These are phyloP conservation scores for Trypanosoma avium DNA, from an alignment of 208 protist genomes.

Conservation along the genomic window DNA sequence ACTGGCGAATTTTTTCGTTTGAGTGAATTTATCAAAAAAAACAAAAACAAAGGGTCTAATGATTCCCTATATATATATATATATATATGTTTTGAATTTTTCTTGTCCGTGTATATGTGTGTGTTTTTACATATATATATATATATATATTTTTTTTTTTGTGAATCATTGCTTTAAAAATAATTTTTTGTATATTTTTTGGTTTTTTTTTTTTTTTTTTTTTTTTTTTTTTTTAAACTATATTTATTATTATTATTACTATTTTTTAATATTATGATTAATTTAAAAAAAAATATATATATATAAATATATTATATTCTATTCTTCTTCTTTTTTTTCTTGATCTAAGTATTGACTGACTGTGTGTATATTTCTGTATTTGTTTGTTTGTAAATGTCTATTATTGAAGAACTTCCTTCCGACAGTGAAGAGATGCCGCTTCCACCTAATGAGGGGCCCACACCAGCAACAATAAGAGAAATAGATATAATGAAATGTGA, in stretches of 20 bases:
- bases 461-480: background rate
- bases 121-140: background rate
- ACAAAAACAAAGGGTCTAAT: too few relatives aligned
- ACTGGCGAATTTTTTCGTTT: conserved; percentile 92
- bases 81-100: background rate
- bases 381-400: background rate
- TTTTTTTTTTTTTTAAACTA: background rate
- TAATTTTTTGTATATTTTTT: background rate
- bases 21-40: conserved; percentile 11
- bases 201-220: conserved; percentile 14
- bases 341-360: background rate
- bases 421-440: conserved; percentile 3
- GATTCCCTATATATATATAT: conserved; percentile 1
- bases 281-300: too few relatives aligned
- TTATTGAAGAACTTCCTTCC: conserved; percentile 18
- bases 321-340: conserved; percentile 17
- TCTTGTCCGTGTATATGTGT: background rate
- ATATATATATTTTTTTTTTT: background rate
- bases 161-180: background rate
- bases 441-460: background rate
- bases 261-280: conserved; percentile 19
- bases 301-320: too few relatives aligned
- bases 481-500: conserved; percentile 60
- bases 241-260: conserved; percentile 9
- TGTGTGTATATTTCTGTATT: background rate